Conservation (phyloP, 2,329 filamentous ascomycete genomes). For the Cladosporium velox region DNA sequence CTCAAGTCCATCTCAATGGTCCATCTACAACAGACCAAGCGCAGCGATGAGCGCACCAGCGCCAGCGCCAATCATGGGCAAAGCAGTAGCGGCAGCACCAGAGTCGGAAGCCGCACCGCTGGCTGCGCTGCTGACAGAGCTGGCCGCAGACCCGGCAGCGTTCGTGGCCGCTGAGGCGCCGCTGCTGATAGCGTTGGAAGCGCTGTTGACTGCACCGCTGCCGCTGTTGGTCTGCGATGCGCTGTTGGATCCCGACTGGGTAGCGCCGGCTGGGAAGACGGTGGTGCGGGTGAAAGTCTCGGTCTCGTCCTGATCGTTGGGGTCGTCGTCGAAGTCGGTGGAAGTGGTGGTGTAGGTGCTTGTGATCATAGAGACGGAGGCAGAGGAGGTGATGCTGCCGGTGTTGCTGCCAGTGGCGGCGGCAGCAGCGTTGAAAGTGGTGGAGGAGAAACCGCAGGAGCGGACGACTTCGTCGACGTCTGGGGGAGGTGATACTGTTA, state of each 20-base stretch:
- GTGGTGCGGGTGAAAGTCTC: constrained; percentile 10
- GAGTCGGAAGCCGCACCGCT: neutral
- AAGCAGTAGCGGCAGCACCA: constrained; percentile 12
- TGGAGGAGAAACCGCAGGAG: constrained; percentile 36
- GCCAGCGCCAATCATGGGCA: constrained; percentile 17
- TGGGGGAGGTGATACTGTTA: neutral
- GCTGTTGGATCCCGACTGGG: neutral
- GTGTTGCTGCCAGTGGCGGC: constrained; percentile 8
- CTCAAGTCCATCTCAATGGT: neutral
- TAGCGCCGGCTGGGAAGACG: constrained; percentile 9
- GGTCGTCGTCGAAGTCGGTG: constrained; percentile 20
- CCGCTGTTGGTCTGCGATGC: neutral
- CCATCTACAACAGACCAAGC: constrained; percentile 4
- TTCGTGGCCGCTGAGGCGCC: neutral
- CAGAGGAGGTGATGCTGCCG: constrained; percentile 12
- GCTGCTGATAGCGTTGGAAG: neutral
- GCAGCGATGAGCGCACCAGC: constrained; percentile 6
- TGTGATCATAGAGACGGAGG: constrained; percentile 12
- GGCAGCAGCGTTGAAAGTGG: constrained; percentile 30
- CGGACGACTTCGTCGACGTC: constrained; percentile 31
- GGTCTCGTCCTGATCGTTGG: constrained; percentile 7
- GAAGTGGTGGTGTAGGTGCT: constrained; percentile 14
- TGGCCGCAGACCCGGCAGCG: neutral
- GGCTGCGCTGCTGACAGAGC: constrained; percentile 3
- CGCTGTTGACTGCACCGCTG: neutral